phyloP scores from a whole-genome alignment of 2,329 filamentous ascomycete species.

The Pseudopyrenochaeta lycopersici region DNA sequence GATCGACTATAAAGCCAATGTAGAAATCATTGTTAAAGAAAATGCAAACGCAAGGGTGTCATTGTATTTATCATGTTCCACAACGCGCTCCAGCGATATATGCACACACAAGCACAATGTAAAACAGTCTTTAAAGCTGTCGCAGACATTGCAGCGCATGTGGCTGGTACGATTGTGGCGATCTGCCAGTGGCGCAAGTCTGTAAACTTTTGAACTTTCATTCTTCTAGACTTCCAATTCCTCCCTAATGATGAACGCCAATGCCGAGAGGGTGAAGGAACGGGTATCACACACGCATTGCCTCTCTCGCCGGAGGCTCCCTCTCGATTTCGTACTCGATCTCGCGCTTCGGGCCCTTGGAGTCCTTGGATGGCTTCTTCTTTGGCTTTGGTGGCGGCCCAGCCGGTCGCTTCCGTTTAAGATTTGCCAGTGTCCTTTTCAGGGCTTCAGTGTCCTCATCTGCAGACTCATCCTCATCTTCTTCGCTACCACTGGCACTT shows the following conservation, averaged over 20 bases:
- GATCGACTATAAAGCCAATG: too few relatives aligned
- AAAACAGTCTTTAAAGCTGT: too few relatives aligned
- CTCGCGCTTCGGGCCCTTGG: slow-evolving; percentile 70
- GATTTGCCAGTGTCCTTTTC: slow-evolving; percentile 63
- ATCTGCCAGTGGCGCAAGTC: neutral
- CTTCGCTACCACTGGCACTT: slow-evolving; percentile 56
- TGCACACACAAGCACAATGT: too few relatives aligned
- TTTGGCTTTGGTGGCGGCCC: slow-evolving; percentile 63
- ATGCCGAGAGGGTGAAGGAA: slow-evolving; percentile 15
- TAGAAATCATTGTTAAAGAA: too few relatives aligned
- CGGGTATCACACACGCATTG: slow-evolving; percentile 42
- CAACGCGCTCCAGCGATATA: too few relatives aligned
- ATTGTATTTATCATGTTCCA: too few relatives aligned
- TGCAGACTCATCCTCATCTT: slow-evolving; percentile 65
- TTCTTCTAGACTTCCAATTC: slow-evolving; percentile 17
- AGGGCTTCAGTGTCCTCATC: slow-evolving; percentile 64
- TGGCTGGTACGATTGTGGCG: neutral
- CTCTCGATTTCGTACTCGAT: slow-evolving; percentile 82
- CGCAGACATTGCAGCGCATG: neutral
- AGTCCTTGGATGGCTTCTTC: slow-evolving; percentile 61
- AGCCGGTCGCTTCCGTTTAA: slow-evolving; percentile 65
- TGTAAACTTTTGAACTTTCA: slow-evolving; percentile 13
- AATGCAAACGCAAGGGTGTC: too few relatives aligned
- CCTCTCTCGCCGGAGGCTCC: slow-evolving; percentile 57
- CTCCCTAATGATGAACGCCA: slow-evolving; percentile 22